Conservation (phyloP, 192 early-diverging fungal genomes). For the Gamsiella multidivaricata region DNA sequence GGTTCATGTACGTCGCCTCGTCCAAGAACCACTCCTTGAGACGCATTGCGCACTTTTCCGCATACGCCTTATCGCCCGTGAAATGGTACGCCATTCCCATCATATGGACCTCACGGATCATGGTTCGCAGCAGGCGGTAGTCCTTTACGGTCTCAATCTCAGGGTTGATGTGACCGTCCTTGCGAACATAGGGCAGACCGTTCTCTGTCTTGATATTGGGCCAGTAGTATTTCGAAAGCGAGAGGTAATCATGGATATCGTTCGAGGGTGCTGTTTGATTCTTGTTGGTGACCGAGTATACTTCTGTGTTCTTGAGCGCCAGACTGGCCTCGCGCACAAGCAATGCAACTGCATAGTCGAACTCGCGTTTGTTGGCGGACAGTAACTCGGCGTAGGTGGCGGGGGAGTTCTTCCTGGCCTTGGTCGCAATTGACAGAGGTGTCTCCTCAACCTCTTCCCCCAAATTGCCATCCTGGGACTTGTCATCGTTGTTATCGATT, state of each 20-base stretch:
- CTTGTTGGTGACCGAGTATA: slow-evolving; percentile 68
- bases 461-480: not conserved
- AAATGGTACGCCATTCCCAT: slow-evolving; percentile 67
- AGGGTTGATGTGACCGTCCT: slow-evolving; percentile 64
- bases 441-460: slow-evolving; percentile 7
- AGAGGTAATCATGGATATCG: slow-evolving; percentile 67
- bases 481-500: slow-evolving; percentile 14
- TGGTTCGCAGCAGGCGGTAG: slow-evolving; percentile 43
- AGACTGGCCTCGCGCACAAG: slow-evolving; percentile 41
- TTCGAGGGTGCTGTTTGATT: slow-evolving; percentile 56
- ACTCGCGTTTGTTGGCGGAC: slow-evolving; percentile 36
- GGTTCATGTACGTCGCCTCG: slow-evolving; percentile 68
- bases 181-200: slow-evolving; percentile 63
- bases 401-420: slow-evolving; percentile 13
- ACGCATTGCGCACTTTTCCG: slow-evolving; percentile 48
- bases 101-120: slow-evolving; percentile 58
- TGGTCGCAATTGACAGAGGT: slow-evolving; percentile 6
- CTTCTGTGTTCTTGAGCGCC: slow-evolving; percentile 44
- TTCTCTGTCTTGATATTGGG: slow-evolving; percentile 49
- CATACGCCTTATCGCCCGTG: slow-evolving; percentile 59
- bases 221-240: slow-evolving; percentile 70
- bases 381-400: slow-evolving; percentile 31
- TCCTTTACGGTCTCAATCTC: slow-evolving; percentile 61
- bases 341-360: slow-evolving; percentile 42
- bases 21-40: slow-evolving; percentile 69